Evolutionary conservation across 306 rosid genomes (phyloP).

Genomic region (Quercus suber): DNA sequence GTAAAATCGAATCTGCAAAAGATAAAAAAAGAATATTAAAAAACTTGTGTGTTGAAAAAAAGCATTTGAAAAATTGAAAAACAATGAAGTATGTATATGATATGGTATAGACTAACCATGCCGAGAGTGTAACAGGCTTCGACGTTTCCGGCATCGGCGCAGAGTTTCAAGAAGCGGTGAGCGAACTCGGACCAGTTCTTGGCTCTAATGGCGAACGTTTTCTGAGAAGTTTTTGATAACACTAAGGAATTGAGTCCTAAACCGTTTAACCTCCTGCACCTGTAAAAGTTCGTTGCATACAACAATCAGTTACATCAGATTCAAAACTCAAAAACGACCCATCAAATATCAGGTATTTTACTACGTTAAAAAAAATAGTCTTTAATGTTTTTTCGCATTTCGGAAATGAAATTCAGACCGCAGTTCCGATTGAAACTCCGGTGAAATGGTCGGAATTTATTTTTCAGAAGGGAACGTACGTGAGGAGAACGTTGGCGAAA

Average conservation of each 20-base stretch:
- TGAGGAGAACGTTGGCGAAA: constrained; percentile 52
- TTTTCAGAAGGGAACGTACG: constrained; percentile 41
- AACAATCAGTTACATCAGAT: background rate
- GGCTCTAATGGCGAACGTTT: constrained; percentile 48
- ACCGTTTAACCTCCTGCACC: constrained; percentile 71
- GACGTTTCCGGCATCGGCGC: constrained; percentile 81
- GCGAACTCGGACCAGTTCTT: constrained; percentile 74
- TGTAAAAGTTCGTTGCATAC: constrained; percentile 22
- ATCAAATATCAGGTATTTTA: too few species aligned
- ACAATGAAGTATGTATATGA: background rate
- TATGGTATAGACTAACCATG: constrained; percentile 57
- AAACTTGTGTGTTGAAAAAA: too few species aligned
- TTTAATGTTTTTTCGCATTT: background rate
- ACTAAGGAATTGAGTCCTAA: constrained; percentile 57
- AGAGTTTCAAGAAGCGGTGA: constrained; percentile 75
- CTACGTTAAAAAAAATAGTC: background rate
- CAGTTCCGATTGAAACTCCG: too few species aligned
- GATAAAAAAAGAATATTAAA: background rate
- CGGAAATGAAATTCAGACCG: too few species aligned
- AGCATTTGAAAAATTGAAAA: background rate
- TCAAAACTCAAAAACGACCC: too few species aligned
- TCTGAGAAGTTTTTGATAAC: constrained; percentile 54
- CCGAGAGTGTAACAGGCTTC: constrained; percentile 92
- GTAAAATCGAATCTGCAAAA: constrained; percentile 84
- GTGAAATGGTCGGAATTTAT: background rate